Base-by-base conservation (phyloP, 768 basidiomycete species). In the Leccinum disarticulatum region DNA sequence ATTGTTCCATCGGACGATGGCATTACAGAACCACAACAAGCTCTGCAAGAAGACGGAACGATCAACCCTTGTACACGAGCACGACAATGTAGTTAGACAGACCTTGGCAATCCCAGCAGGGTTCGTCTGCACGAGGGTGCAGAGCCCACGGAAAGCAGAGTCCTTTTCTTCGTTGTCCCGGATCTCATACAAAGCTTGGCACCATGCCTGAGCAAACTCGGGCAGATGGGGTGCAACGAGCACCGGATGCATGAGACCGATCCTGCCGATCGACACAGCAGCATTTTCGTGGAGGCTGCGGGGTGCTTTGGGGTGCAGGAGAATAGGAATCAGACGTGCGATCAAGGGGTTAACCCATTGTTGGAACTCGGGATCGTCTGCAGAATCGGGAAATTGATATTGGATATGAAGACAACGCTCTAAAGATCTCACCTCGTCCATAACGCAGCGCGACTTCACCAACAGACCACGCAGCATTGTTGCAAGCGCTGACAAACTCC, bases 101-200 rank as follows among this genome's bases (percentile, higher is more conserved):
- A 91, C 95, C 85, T 94, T 94, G 47, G 92, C 85, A 60, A 98
- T 93, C 3, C 96, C 97, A 61, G 85, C 85, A 17, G 97, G 97
- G 72, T 99, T 99, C 31, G 86, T 86, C 74, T 95, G 93, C 61
- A 98, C 93, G 38, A 98, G 87, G 30, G 93, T 93, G 75, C 97
- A 99, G 67, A 99, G 85, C 2, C 97, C 97, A 58, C 95, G 83
- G 86, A 98, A 99, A 6, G 97, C 97, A 22, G 95, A 98, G 69
- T 98, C 97, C 77, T 98, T 99, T 80, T 99, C 97, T 67, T 98
- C 96, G 68, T 98, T 99, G 69, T 99, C 97, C 63, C 97, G 88
- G 73, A 99, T 99, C 75, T 98, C 97, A 71, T 95, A 95, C 56
- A 99, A 77, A 7, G 96, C 95, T 67, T 93, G 91, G 74, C 96